Evolutionary conservation across 2,329 filamentous ascomycete species (phyloP), one percentile per base, ranked within the genome.

Genomic region (Cladosporium halotolerans): DNA sequence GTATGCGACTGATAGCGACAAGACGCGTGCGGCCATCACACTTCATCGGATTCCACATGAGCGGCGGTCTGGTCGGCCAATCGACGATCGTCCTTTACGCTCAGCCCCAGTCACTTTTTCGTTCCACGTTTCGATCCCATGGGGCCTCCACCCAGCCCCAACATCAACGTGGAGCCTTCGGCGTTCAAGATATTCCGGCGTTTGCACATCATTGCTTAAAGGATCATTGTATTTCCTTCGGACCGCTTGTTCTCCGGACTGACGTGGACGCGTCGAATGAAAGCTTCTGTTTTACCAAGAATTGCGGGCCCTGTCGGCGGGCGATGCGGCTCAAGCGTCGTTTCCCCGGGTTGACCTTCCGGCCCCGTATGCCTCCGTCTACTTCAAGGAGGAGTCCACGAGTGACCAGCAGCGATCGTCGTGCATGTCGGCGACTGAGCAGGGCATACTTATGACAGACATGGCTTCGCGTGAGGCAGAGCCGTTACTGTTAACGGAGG

Each of bases 351-450:
- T 50, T 32, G 23, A 50, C 47, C 42, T 50, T 43, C 47, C 47
- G 28, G 31, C 14, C 10, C 47, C 42, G 38, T 31, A 28, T 28
- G n/a, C 33, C 38, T 28, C 7, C 23, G 28, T 50, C 47, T 50
- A 34, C 47, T 34, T 43, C 39, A 16, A 50, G 47, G 38, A 50
- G 47, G 31, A 34, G 23, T 41, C 47, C 36, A 14, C 47, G 47
- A 50, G 47, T 43, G 47, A 50, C 47, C 14, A 50, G 47, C 47
- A 43, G 13, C 38, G 47, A 50, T 34, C 39, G 47, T 42, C 39
- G 14, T 31, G 40, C 40, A 51, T 51, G 48, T 51, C 48, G 48
- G 48, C 48, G 48, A 51, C 48, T 51, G 48, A 51, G 48, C 31
- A 44, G 28, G 48, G 44, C 48, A 43, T 51, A 51, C 48, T 44